phyloP scores from a whole-genome alignment of 805 yeast species.

The Candida chauliodis region DNA sequence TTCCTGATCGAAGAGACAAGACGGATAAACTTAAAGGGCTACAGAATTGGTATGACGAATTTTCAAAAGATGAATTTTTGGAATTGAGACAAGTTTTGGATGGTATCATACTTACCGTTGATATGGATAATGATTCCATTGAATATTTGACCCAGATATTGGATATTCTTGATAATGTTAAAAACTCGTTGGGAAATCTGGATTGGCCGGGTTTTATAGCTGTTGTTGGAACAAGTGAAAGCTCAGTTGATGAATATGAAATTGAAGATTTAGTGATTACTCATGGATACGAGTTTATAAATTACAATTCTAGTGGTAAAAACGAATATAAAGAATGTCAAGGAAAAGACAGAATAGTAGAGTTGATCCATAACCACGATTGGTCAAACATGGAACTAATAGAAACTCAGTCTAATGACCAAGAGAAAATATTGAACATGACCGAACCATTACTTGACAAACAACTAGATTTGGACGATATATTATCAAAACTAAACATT shows the following conservation, averaged over 20 bases:
- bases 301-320: conserved; percentile 24
- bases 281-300: conserved; percentile 43
- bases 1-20: conserved; percentile 4
- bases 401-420: conserved; percentile 13
- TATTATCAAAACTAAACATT: conserved; percentile 29
- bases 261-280: conserved; percentile 38
- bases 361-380: conserved; percentile 46
- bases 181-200: conserved; percentile 14
- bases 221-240: conserved; percentile 28
- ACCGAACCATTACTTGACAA: conserved; percentile 19
- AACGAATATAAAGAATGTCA: conserved; percentile 42
- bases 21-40: conserved; percentile 16
- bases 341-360: conserved; percentile 43
- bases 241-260: conserved; percentile 15
- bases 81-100: conserved; percentile 46
- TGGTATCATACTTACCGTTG: conserved; percentile 43
- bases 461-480: conserved; percentile 23
- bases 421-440: conserved; percentile 23
- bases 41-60: conserved; percentile 38
- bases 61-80: conserved; percentile 29
- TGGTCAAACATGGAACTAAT: conserved; percentile 35
- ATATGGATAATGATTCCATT: conserved; percentile 18
- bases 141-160: conserved; percentile 20
- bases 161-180: conserved; percentile 12
- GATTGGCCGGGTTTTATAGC: conserved; percentile 28